Percentiles rank a stretch among this genome's conserved stretches.
Evolutionary conservation across 768 basidiomycete genomes (phyloP).

Genomic region (Dentipellis fragilis): DNA sequence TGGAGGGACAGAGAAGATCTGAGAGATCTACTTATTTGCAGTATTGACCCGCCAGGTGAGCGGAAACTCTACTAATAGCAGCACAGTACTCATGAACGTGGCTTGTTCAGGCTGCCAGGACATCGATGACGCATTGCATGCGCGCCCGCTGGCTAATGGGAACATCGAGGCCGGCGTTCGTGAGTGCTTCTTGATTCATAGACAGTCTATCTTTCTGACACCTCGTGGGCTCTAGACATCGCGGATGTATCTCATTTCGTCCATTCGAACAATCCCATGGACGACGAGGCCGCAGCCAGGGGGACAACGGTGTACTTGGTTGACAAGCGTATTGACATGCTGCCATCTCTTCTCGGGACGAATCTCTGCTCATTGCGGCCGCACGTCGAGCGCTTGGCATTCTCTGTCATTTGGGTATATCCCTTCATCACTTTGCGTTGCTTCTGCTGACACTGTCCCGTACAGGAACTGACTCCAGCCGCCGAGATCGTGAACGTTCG

Average conservation of each 20-base stretch:
- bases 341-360: constrained; percentile 86
- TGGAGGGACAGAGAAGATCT: constrained; percentile 89
- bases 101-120: constrained; percentile 73
- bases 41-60: constrained; percentile 91
- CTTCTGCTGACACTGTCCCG: constrained; percentile 3
- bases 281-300: constrained; percentile 87
- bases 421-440: not conserved
- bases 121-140: constrained; percentile 97
- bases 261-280: constrained; percentile 88
- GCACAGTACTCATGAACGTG: constrained; percentile 4
- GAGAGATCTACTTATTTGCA: constrained; percentile 79
- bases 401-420: constrained; percentile 89
- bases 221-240: constrained; percentile 52
- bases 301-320: constrained; percentile 98
- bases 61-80: not conserved
- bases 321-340: constrained; percentile 98
- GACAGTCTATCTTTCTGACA: too few relatives aligned
- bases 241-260: constrained; percentile 98
- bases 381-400: constrained; percentile 88
- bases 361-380: constrained; percentile 92
- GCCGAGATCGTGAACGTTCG: constrained; percentile 85
- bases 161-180: constrained; percentile 97
- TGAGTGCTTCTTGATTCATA: constrained; percentile 36
- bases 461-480: constrained; percentile 78
- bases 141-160: constrained; percentile 76